A percentile compares a stretch with the other conserved stretches of the same genome.
Evolutionary conservation across 2,329 filamentous ascomycete species (phyloP).

Genomic region (Epichloe hybrida): DNA sequence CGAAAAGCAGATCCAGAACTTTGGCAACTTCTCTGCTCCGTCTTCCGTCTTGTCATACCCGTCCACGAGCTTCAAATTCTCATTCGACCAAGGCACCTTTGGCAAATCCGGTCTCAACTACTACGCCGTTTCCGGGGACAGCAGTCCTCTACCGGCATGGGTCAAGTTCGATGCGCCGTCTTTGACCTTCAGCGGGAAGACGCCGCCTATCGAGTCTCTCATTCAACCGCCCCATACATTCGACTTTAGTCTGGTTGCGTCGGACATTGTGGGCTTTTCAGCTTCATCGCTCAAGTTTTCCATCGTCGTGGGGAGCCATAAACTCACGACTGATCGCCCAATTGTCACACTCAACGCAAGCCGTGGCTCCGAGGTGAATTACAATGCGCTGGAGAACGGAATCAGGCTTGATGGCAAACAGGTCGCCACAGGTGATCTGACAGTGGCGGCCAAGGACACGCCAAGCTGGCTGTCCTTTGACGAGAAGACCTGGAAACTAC

Average conservation of each 20-base stretch:
- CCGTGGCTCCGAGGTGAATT: slow-evolving; percentile 35
- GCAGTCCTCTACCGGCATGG: slow-evolving; percentile 79
- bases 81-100: slow-evolving; percentile 49
- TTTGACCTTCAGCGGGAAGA: slow-evolving; percentile 57
- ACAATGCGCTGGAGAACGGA: slow-evolving; percentile 33
- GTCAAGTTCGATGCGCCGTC: slow-evolving; percentile 53
- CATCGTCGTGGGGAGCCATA: slow-evolving; percentile 57
- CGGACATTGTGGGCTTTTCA: slow-evolving; percentile 66
- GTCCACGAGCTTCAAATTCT: slow-evolving; percentile 37
- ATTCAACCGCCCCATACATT: slow-evolving; percentile 59
- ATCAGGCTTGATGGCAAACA: slow-evolving; percentile 45
- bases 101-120: slow-evolving; percentile 47
- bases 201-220: slow-evolving; percentile 50
- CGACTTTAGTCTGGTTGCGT: slow-evolving; percentile 59
- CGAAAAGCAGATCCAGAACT: slow-evolving; percentile 39
- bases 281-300: slow-evolving; percentile 53
- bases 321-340: slow-evolving; percentile 49
- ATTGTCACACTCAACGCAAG: slow-evolving; percentile 44
- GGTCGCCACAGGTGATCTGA: slow-evolving; percentile 36
- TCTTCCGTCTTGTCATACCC: slow-evolving; percentile 44
- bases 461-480: slow-evolving; percentile 62
- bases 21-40: slow-evolving; percentile 47
- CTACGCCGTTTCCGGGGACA: slow-evolving; percentile 63
- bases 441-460: slow-evolving; percentile 34
- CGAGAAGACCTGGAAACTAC: slow-evolving; percentile 43